Percentiles rank a stretch among this genome's conserved stretches.
Conservation (phyloP, 352 stramenopile genomes). For the Phytophthora crassamura region DNA sequence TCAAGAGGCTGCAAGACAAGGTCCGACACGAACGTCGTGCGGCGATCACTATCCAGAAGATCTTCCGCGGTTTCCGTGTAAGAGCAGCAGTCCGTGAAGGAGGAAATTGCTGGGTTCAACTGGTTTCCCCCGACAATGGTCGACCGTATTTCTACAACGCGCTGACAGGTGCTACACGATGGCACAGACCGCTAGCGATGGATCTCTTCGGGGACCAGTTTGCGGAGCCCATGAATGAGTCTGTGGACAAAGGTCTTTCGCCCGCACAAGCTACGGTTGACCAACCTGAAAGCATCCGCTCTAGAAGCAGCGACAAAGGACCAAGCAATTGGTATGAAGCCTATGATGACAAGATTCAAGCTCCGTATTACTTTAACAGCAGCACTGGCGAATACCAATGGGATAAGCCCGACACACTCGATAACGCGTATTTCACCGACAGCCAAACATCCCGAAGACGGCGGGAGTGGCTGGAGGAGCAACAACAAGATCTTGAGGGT, state of each 20-base stretch:
- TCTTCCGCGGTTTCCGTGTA: slow-evolving; percentile 82
- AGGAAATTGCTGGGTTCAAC: slow-evolving; percentile 80
- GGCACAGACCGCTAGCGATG: slow-evolving; percentile 73
- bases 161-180: slow-evolving; percentile 72
- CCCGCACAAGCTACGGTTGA: background rate
- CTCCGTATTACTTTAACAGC: slow-evolving; percentile 81
- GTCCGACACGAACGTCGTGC: slow-evolving; percentile 71
- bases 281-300: slow-evolving; percentile 6
- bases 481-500: slow-evolving; percentile 43
- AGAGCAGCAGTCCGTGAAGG: slow-evolving; percentile 72
- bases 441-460: slow-evolving; percentile 50
- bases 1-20: slow-evolving; percentile 68
- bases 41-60: slow-evolving; percentile 78
- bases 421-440: slow-evolving; percentile 47
- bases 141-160: slow-evolving; percentile 85
- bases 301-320: background rate
- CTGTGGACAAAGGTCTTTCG: background rate
- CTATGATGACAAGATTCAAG: slow-evolving; percentile 71
- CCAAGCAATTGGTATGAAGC: slow-evolving; percentile 73
- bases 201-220: slow-evolving; percentile 76
- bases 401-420: slow-evolving; percentile 53
- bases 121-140: slow-evolving; percentile 38
- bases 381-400: slow-evolving; percentile 80
- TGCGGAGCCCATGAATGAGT: slow-evolving; percentile 37
- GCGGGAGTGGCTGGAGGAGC: slow-evolving; percentile 56